Evolutionary conservation across 768 basidiomycete genomes (phyloP), one percentile per base, ranked within the genome.

Genomic region (Lyophyllum atratum): DNA sequence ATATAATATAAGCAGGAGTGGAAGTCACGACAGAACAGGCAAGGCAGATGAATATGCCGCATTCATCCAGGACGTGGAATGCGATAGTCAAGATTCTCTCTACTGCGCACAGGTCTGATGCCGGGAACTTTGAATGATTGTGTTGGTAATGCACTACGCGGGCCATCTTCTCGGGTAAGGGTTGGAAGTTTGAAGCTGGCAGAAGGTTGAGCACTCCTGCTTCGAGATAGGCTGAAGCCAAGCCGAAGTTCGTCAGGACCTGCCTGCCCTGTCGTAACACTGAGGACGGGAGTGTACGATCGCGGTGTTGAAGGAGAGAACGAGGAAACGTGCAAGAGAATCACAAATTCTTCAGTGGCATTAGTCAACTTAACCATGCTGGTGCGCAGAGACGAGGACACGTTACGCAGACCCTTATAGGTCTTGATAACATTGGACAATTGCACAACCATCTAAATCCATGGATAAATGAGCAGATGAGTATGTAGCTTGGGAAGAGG

Each of bases 321-420:
- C 0, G 90, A 92, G 7, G 93, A 93, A 46, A 93, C 88, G 65
- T 93, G 91, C 17, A 95, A 76, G 47, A 96, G 77, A 61, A 93
- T 91, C 48, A 91, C 87, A 64, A 94, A 90, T 69, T 92, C 92
- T 70, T 95, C 87, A 11, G 93, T 93, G 12, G 87, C 83, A 64
- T 91, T 89, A 21, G 89, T 91, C 55, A 97, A 79, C 60, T 83
- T 82, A 39, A 87, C 83, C 76, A 93, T 86, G 65, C 86, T 85
- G 52, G 76, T 81, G 57, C 90, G 84, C 42, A 95, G 76, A 31
- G 78, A 71, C 4, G 84, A 60, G n/a, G 77, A 64, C 11, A 76
- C 72, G 15, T 85, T 81, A 48, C 86, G 82, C n/a, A 82, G 77
- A 22, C 77, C 76, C 49, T 85, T 84, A 59, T 85, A 76, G 12